Base-by-base conservation (phyloP, 164 flowering plant genomes). In the Magnolia kwangsiensis region DNA sequence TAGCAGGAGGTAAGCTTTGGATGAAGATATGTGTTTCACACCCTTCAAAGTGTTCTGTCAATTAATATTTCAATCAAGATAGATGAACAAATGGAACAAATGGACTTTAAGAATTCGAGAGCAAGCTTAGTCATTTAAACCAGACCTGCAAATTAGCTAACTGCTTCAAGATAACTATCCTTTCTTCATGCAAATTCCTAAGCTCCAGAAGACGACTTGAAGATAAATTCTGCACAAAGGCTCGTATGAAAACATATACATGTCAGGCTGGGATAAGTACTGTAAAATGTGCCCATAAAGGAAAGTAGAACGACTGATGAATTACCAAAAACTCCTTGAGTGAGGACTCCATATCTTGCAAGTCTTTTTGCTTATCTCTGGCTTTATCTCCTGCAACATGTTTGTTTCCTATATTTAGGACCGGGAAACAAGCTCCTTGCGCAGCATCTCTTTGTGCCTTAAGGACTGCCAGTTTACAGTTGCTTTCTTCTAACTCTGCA, bases 1-100 rank as follows among this genome's bases (percentile, higher is more conserved):
- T 59, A 87, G 81, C 77, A 87, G 76, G 50, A 80, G 77, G 73
- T 76, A 93, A 2, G 92, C 82, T 75, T 83, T 86, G 23, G 98
- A 90, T 27, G 96, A 88, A 19, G 81, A 84, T 64, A 93, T 85
- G 73, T 79, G 74, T 79, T 87, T 90, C 76, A 92, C 83, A 83
- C 83, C 91, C 88, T 93, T 96, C 83, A 90, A 78, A 29, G 75
- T 84, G 80, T 83, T 88, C 99, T 96, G 96, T 51, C 70, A 81
- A 80, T 14, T 50, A 83, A 77, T 71, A 73, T 71, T 55, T 24
- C 50, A 59, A 72, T 37, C 4, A 64, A 73, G 69, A 74, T 19
- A n/a, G 67, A 65, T 2, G 20, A 50, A 21, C 37, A 64, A 64
- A 64, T 66, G 14, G 20, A 50, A 21, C 37, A 64, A 64, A 64